Conservation (phyloP, 73 alveolate genomes). For the Paramecium biaurelia region DNA sequence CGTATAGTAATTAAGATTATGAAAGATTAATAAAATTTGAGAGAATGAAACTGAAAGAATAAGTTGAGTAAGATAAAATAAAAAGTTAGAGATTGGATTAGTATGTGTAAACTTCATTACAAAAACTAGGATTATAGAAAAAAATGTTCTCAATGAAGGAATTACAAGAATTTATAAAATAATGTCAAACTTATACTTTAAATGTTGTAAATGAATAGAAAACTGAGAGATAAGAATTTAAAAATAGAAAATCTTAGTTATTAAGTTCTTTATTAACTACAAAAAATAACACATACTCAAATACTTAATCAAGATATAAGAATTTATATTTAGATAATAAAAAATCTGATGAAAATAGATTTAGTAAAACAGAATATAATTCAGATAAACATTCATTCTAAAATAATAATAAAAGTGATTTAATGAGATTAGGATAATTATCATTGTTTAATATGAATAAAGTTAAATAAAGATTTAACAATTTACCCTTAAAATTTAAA, state of each 20-base stretch:
- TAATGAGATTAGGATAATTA: constrained; percentile 11
- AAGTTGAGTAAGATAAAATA: not conserved
- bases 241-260: not conserved
- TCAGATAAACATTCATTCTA: not conserved
- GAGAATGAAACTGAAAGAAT: not conserved
- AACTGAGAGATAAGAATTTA: not conserved
- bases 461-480: not conserved
- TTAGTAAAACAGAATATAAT: not conserved
- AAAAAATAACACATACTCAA: not conserved
- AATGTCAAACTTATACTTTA: not conserved
- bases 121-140: not conserved
- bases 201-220: not conserved
- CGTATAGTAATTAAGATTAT: not conserved
- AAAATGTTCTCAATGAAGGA: not conserved
- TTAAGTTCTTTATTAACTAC: not conserved
- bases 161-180: not conserved
- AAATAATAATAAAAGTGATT: not conserved
- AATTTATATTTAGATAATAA: not conserved
- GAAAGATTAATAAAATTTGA: not conserved
- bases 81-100: not conserved
- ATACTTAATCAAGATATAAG: constrained; percentile 9
- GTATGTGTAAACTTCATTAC: not conserved
- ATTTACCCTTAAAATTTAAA: not conserved
- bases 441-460: constrained; percentile 16
- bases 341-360: not conserved